Evolutionary conservation across 2,329 filamentous ascomycete genomes (phyloP).

Genomic region (Exophiala sp.): DNA sequence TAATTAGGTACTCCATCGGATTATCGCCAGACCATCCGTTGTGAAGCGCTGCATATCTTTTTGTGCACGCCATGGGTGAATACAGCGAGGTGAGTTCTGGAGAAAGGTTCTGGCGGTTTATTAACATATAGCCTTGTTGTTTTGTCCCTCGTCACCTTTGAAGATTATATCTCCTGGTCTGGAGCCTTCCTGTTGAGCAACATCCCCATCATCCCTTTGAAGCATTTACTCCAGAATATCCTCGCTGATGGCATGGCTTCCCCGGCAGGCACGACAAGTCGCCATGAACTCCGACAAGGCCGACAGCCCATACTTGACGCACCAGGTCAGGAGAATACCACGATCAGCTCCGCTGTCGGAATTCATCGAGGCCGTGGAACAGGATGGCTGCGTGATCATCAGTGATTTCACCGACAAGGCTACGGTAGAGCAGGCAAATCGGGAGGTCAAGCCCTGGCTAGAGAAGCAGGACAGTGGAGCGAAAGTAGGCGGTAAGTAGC

Average conservation of each 20-base stretch:
- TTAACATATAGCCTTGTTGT: too few relatives aligned
- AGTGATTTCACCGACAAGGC: constrained; percentile 32
- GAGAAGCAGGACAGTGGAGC: constrained; percentile 27
- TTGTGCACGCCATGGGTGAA: constrained; percentile 13
- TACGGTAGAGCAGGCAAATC: constrained; percentile 30
- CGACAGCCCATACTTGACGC: not conserved
- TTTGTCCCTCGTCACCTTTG: too few relatives aligned
- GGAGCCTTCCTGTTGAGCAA: too few relatives aligned
- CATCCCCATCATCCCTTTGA: too few relatives aligned
- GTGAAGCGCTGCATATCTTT: not conserved
- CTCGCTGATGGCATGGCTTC: constrained; percentile 17
- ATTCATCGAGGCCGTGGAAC: constrained; percentile 34
- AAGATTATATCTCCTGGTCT: too few relatives aligned
- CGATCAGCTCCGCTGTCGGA: constrained; percentile 18
- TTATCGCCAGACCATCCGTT: too few relatives aligned
- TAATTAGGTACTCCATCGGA: not conserved
- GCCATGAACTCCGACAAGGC: constrained; percentile 11
- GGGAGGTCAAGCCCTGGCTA: constrained; percentile 31
- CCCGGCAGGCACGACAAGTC: constrained; percentile 17
- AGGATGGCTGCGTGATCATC: constrained; percentile 35
- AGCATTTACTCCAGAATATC: not conserved
- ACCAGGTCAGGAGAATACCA: constrained; percentile 14
- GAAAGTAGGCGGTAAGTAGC: constrained; percentile 26
- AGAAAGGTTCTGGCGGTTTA: constrained; percentile 13
- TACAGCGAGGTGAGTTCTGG: constrained; percentile 15